phyloP scores from a whole-genome alignment of 164 flowering plant species.

The Macadamia integrifolia region DNA sequence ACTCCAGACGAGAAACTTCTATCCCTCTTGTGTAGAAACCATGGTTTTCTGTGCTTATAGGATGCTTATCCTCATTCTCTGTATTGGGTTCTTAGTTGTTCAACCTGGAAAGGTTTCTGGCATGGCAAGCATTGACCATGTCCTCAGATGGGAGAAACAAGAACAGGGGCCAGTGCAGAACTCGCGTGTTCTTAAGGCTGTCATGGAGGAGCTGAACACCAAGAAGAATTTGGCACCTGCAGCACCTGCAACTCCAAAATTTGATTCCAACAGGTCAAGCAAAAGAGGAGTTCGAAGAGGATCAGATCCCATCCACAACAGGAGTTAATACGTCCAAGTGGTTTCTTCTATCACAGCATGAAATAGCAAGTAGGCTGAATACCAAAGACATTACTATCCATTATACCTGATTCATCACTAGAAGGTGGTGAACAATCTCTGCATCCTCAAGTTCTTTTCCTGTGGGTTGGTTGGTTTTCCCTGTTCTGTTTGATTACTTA shows the following conservation, averaged over 20 bases:
- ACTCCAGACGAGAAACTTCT: conserved; percentile 19
- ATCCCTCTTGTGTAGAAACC: conserved; percentile 10
- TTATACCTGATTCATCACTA: background rate
- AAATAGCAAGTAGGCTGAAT: conserved; percentile 9
- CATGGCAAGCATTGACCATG: conserved; percentile 36
- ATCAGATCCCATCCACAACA: conserved; percentile 82
- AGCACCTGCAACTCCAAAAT: conserved; percentile 44
- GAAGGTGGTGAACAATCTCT: conserved; percentile 3
- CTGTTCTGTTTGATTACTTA: conserved; percentile 11
- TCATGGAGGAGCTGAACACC: conserved; percentile 25
- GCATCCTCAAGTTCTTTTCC: conserved; percentile 8
- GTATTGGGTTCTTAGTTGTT: conserved; percentile 31
- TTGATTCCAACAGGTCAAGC: conserved; percentile 51
- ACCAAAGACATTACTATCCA: background rate
- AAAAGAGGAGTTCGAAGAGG: conserved; percentile 64
- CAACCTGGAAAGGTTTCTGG: conserved; percentile 41
- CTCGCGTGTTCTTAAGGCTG: conserved; percentile 11
- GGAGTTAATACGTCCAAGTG: conserved; percentile 31
- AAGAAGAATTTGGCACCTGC: conserved; percentile 13
- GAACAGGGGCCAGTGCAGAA: conserved; percentile 8
- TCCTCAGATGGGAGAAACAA: conserved; percentile 31
- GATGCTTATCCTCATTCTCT: conserved; percentile 31
- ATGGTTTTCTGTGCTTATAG: conserved; percentile 38
- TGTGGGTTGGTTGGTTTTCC: conserved; percentile 17
- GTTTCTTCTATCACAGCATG: conserved; percentile 7